Percentiles rank a stretch among this genome's conserved stretches.
These are phyloP conservation scores for Amauroascus verrucosus DNA, from an alignment of 2,329 filamentous ascomycete genomes.

Conservation along the genomic window DNA sequence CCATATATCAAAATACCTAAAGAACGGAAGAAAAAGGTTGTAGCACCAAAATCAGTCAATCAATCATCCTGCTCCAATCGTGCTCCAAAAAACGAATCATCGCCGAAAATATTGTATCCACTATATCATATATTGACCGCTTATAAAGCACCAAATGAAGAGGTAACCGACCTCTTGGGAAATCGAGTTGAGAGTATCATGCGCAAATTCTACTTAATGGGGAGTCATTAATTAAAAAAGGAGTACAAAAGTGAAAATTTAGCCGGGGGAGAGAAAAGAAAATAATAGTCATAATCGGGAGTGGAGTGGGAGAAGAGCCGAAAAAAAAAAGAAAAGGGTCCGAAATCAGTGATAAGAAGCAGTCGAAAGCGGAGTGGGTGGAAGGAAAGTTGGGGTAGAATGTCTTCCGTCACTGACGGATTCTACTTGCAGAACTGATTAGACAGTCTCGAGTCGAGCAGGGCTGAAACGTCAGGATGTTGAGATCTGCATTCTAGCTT, in stretches of 20 bases:
- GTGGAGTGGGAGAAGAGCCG: background rate
- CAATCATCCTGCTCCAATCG: background rate
- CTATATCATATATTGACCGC: background rate
- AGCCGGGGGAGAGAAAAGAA: background rate
- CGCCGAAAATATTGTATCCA: background rate
- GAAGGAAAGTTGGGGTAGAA: background rate
- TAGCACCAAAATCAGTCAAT: too few relatives aligned
- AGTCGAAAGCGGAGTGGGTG: background rate
- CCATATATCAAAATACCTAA: background rate
- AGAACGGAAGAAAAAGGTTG: too few relatives aligned
- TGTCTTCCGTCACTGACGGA: too few relatives aligned
- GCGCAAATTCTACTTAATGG: background rate
- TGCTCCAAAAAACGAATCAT: background rate
- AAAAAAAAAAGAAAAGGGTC: background rate
- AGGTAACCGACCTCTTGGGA: background rate
- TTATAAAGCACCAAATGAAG: background rate
- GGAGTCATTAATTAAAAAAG: slow-evolving; percentile 7
- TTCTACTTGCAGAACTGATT: too few relatives aligned
- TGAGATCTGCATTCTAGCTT: background rate
- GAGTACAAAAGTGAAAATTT: background rate
- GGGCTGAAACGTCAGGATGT: background rate
- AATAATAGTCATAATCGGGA: slow-evolving; percentile 3
- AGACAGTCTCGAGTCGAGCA: background rate
- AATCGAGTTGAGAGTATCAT: background rate
- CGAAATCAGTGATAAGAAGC: background rate